Conservation (phyloP, 139 green algal species). For the Nannochloris sp. region DNA sequence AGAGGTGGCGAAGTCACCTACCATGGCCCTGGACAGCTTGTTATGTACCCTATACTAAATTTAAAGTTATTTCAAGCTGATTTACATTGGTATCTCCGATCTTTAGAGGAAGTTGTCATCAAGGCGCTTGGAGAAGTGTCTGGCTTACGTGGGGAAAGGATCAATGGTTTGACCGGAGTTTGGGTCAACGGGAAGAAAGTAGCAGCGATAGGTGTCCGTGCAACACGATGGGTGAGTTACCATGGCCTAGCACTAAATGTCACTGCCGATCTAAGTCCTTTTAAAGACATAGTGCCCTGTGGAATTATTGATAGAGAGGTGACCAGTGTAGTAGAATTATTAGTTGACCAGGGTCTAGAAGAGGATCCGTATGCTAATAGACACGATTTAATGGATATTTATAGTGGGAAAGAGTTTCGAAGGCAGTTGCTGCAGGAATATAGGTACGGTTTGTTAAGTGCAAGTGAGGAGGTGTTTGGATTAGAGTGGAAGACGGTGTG, state of each 20-base stretch:
- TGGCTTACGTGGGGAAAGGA: constrained; percentile 39
- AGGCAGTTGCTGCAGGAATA: constrained; percentile 59
- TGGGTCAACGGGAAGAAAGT: constrained; percentile 63
- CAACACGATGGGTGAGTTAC: constrained; percentile 63
- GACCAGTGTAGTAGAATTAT: constrained; percentile 4
- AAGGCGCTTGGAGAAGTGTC: constrained; percentile 34
- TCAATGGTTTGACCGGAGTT: constrained; percentile 65
- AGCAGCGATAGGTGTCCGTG: constrained; percentile 67
- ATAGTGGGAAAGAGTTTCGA: background rate
- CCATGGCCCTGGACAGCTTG: constrained; percentile 72
- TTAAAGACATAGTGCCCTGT: constrained; percentile 66
- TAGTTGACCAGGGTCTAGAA: background rate
- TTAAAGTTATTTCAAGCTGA: constrained; percentile 35
- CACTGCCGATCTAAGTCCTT: constrained; percentile 44
- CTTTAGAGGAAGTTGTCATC: constrained; percentile 48
- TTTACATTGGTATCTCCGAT: constrained; percentile 75
- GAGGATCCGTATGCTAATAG: background rate
- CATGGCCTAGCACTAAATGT: constrained; percentile 79
- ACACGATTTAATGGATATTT: too few species aligned
- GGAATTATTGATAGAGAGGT: constrained; percentile 53
- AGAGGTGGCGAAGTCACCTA: constrained; percentile 73
- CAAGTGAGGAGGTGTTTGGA: constrained; percentile 57
- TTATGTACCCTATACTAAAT: constrained; percentile 74
- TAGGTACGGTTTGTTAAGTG: constrained; percentile 47
- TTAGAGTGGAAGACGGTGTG: constrained; percentile 24